These are phyloP conservation scores for Amaranthus hypochondriacus DNA, from an alignment of 148 eudicot genomes.

Conservation along the genomic window DNA sequence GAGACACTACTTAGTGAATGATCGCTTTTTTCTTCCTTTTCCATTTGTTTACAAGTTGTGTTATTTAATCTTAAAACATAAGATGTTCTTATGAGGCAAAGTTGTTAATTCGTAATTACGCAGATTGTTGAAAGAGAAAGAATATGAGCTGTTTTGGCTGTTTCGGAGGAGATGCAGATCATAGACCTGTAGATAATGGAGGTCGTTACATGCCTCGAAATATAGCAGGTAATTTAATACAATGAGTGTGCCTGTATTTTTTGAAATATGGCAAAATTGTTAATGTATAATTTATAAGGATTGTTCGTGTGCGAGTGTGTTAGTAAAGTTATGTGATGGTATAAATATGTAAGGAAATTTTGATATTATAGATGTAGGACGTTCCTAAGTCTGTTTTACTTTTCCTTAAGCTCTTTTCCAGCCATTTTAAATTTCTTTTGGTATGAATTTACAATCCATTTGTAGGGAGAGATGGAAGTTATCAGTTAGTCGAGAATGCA, in stretches of 20 bases:
- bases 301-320: background rate
- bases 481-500: slow-evolving; percentile 29
- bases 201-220: slow-evolving; percentile 27
- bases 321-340: background rate
- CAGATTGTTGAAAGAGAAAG: slow-evolving; percentile 15
- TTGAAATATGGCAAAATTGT: background rate
- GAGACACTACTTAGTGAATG: background rate
- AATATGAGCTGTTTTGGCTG: slow-evolving; percentile 41
- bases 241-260: background rate
- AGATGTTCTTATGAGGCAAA: background rate
- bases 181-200: slow-evolving; percentile 27
- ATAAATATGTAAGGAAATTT: background rate
- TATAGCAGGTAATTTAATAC: slow-evolving; percentile 22
- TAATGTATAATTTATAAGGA: background rate
- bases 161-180: slow-evolving; percentile 30
- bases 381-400: background rate
- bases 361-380: background rate
- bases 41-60: background rate
- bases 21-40: background rate
- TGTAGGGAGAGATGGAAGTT: slow-evolving; percentile 37
- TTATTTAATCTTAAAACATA: background rate
- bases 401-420: too few species aligned
- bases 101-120: background rate
- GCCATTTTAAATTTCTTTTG: background rate
- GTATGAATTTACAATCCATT: background rate